A percentile compares a stretch with the other conserved stretches of the same genome.
Conservation (phyloP, 352 stramenopile genomes). For the Phytophthora cajani region DNA sequence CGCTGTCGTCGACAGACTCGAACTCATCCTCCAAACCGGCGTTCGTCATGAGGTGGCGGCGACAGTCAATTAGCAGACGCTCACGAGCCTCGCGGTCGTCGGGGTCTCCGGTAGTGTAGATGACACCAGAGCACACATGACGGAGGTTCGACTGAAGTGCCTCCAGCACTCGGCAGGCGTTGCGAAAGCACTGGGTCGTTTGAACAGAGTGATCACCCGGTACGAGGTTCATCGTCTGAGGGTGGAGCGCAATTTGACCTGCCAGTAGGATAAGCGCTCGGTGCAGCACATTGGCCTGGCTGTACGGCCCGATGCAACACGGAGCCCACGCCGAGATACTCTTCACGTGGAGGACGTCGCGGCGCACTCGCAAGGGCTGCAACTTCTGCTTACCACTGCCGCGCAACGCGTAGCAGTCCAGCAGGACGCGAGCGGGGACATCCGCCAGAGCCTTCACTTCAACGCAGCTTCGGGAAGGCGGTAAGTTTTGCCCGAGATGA, state of each 20-base stretch:
- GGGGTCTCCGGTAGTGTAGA: constrained; percentile 59
- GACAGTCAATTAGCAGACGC: constrained; percentile 26
- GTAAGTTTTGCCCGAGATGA: constrained; percentile 87
- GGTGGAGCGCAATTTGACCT: constrained; percentile 97
- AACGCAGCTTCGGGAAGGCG: constrained; percentile 89
- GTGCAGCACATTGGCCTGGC: constrained; percentile 96
- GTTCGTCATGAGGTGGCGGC: constrained; percentile 46
- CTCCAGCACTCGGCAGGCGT: constrained; percentile 74
- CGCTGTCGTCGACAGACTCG: constrained; percentile 64
- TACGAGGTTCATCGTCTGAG: constrained; percentile 94
- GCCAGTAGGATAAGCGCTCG: constrained; percentile 93
- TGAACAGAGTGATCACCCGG: constrained; percentile 51
- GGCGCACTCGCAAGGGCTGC: constrained; percentile 57
- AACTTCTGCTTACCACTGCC: constrained; percentile 73
- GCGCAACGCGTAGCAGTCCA: constrained; percentile 92
- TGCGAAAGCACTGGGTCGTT: constrained; percentile 62
- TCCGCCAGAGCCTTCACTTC: constrained; percentile 69
- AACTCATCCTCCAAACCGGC: constrained; percentile 60
- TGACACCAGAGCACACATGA: constrained; percentile 68
- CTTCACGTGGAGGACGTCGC: constrained; percentile 95
- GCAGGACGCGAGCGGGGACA: constrained; percentile 68
- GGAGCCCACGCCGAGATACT: constrained; percentile 97
- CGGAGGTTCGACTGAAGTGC: constrained; percentile 82
- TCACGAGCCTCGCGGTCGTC: constrained; percentile 43
- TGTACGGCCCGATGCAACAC: constrained; percentile 99